Conservation (phyloP, 2,329 filamentous ascomycete species). For the Emergomyces pasteurianus region DNA sequence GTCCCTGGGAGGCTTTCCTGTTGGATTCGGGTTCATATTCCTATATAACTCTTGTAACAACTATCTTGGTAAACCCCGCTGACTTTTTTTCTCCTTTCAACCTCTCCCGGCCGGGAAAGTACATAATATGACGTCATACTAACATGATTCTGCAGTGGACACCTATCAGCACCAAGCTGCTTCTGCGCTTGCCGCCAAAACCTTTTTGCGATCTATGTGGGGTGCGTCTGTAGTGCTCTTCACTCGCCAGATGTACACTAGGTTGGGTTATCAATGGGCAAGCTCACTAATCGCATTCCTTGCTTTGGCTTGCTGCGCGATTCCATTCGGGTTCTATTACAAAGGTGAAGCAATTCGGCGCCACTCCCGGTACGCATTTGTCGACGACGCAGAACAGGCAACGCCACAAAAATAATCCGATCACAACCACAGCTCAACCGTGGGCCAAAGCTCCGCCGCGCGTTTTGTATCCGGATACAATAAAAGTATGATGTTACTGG, state of each 20-base stretch:
- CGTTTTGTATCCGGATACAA: neutral
- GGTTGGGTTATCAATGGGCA: constrained; percentile 66
- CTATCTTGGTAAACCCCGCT: constrained; percentile 42
- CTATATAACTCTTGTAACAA: constrained; percentile 70
- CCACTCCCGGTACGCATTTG: constrained; percentile 61
- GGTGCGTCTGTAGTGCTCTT: constrained; percentile 67
- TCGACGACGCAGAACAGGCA: constrained; percentile 30
- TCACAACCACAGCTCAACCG: neutral
- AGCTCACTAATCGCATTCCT: constrained; percentile 61
- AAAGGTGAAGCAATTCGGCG: constrained; percentile 60
- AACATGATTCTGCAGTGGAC: constrained; percentile 37
- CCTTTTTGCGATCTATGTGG: constrained; percentile 68
- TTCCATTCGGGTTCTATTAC: constrained; percentile 72
- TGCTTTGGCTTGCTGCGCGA: constrained; percentile 63
- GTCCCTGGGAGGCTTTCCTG: constrained; percentile 55
- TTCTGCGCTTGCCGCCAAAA: constrained; percentile 70
- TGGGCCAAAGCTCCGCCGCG: neutral
- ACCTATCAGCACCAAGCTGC: constrained; percentile 64
- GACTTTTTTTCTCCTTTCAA: neutral
- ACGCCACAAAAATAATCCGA: neutral
- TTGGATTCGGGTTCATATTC: constrained; percentile 75
- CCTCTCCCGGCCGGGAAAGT: neutral
- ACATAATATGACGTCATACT: neutral
- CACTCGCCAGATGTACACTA: constrained; percentile 67
- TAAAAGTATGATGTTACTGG: neutral